A percentile compares a stretch with the other conserved stretches of the same genome.
These are phyloP conservation scores for Agrocybe chaxingu DNA, from an alignment of 768 basidiomycete species.

Conservation along the genomic window DNA sequence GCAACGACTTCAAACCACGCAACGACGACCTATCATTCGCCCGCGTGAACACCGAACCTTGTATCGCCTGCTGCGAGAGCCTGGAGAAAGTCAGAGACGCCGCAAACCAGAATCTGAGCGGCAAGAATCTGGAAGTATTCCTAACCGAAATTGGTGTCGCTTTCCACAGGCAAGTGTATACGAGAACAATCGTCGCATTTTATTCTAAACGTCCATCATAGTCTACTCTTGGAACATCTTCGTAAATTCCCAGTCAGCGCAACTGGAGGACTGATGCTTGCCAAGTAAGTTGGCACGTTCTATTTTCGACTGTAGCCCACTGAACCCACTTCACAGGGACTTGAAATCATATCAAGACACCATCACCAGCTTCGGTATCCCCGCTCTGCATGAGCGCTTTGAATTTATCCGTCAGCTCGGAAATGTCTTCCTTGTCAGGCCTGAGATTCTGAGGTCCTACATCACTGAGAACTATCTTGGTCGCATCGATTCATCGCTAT, in stretches of 20 bases:
- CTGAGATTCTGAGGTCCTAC: constrained; percentile 92
- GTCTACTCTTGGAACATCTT: constrained; percentile 89
- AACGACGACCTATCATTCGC: constrained; percentile 96
- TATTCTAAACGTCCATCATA: constrained; percentile 24
- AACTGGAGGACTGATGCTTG: constrained; percentile 95
- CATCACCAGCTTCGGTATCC: constrained; percentile 77
- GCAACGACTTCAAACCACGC: constrained; percentile 93
- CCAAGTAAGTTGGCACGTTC: constrained; percentile 66
- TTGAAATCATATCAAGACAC: constrained; percentile 95
- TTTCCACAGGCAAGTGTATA: constrained; percentile 72
- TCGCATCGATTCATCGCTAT: constrained; percentile 79
- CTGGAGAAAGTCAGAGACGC: constrained; percentile 79
- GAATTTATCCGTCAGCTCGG: constrained; percentile 98
- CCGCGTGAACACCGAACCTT: constrained; percentile 92
- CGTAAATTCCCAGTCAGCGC: constrained; percentile 97
- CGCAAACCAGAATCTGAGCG: constrained; percentile 74
- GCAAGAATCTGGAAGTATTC: constrained; percentile 91
- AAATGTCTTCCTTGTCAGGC: constrained; percentile 94
- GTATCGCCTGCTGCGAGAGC: constrained; percentile 78
- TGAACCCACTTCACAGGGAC: constrained; percentile 54
- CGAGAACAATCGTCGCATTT: background rate
- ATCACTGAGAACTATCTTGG: constrained; percentile 93
- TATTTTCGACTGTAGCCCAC: background rate
- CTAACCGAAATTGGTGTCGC: constrained; percentile 91
- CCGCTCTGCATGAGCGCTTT: constrained; percentile 88